Conservation (phyloP, 371 early-diverging fungal species). For the Hamiltosporidium tvaerminnensis region DNA sequence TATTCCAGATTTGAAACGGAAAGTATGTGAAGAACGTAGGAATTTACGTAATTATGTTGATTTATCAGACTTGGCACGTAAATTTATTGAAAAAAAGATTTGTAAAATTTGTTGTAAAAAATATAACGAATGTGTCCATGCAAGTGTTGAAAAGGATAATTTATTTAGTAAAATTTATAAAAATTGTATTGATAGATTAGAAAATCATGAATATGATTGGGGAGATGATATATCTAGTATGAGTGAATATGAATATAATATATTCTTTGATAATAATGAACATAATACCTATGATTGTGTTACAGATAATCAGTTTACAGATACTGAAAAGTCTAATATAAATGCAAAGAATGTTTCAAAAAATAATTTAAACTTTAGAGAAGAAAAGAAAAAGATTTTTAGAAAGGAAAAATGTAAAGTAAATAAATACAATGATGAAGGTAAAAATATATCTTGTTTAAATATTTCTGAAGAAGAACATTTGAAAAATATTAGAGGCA, state of each 20-base stretch:
- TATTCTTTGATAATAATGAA: no score
- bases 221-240: no score
- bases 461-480: no score
- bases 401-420: no score
- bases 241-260: no score
- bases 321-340: background rate
- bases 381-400: no score
- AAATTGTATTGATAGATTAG: background rate
- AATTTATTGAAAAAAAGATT: conserved; percentile 4
- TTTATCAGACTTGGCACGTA: background rate
- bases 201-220: conserved; percentile 11
- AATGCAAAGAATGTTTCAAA: no score
- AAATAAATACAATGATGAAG: no score
- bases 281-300: no score
- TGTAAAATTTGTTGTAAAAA: conserved; percentile 7
- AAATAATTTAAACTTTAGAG: no score
- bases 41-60: background rate
- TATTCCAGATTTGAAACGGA: conserved; percentile 54
- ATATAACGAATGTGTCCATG: conserved; percentile 10
- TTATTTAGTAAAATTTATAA: background rate
- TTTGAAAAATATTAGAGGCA: no score
- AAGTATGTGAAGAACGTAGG: conserved; percentile 14
- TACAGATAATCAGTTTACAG: background rate
- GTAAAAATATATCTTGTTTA: no score
- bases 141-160: background rate